Conservation (phyloP, 768 basidiomycete genomes). For the Tricholoma sp. region DNA sequence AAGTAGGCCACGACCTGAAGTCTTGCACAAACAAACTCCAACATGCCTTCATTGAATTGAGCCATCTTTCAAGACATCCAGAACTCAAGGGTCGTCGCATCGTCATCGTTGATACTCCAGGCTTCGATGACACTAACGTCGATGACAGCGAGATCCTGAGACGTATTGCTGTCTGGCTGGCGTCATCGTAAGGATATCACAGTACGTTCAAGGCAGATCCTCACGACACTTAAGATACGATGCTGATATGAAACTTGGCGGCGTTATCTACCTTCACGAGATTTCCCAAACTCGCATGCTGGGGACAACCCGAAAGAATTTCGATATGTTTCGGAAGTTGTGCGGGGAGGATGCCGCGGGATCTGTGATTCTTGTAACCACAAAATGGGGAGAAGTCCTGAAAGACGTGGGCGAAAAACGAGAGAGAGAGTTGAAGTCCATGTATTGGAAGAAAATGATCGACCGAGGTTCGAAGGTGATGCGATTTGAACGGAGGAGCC, state of each 20-base stretch:
- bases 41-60: too few species aligned
- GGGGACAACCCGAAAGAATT: constrained; percentile 33
- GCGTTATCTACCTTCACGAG: constrained; percentile 38
- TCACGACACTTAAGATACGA: too few species aligned
- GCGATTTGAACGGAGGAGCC: constrained; percentile 30
- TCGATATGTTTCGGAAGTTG: constrained; percentile 38
- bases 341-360: constrained; percentile 36
- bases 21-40: too few species aligned
- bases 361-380: constrained; percentile 41
- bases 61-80: too few species aligned
- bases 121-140: too few species aligned
- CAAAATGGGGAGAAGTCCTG: constrained; percentile 37
- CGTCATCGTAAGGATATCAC: too few species aligned
- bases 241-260: constrained; percentile 27
- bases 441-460: constrained; percentile 37
- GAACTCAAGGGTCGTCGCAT: too few species aligned
- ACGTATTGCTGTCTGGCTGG: too few species aligned
- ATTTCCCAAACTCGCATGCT: constrained; percentile 32
- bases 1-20: too few species aligned
- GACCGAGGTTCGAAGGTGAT: constrained; percentile 31
- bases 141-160: too few species aligned
- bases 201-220: too few species aligned
- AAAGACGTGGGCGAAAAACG: constrained; percentile 27
- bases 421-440: constrained; percentile 30
- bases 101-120: too few species aligned